Evolutionary conservation across 164 flowering plant genomes (phyloP).

Genomic region (Nelumbo lutea): DNA sequence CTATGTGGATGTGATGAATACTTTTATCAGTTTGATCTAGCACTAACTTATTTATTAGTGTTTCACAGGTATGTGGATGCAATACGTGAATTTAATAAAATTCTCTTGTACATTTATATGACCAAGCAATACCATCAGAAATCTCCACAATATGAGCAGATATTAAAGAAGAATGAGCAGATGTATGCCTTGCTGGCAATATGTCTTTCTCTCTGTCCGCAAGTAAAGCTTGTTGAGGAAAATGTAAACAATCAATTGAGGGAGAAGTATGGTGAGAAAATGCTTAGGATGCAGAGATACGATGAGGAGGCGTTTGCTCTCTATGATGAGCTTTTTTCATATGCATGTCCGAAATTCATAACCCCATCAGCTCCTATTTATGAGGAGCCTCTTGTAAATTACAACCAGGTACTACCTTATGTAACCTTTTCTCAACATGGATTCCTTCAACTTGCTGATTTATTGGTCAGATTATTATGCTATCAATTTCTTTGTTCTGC

Average conservation of each 20-base stretch:
- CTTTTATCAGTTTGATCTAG: too few species aligned
- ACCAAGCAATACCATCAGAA: slow-evolving; percentile 94
- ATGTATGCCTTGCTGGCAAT: slow-evolving; percentile 97
- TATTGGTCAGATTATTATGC: not conserved
- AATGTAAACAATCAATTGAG: slow-evolving; percentile 81
- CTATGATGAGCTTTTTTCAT: slow-evolving; percentile 97
- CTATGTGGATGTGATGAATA: too few species aligned
- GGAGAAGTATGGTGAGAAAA: slow-evolving; percentile 98
- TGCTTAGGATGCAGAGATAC: slow-evolving; percentile 86
- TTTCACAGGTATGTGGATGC: slow-evolving; percentile 77
- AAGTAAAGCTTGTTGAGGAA: slow-evolving; percentile 86
- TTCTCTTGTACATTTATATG: slow-evolving; percentile 82
- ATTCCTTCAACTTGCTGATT: not conserved
- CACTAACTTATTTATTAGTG: not conserved
- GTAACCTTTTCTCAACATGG: not conserved
- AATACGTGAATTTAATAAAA: slow-evolving; percentile 83
- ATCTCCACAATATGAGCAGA: slow-evolving; percentile 97
- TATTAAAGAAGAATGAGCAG: slow-evolving; percentile 97
- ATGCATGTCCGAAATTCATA: slow-evolving; percentile 98
- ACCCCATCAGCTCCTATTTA: slow-evolving; percentile 86
- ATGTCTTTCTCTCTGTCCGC: slow-evolving; percentile 87
- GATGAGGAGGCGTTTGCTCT: slow-evolving; percentile 92
- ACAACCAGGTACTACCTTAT: slow-evolving; percentile 70
- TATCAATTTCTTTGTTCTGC: not conserved
- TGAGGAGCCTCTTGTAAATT: slow-evolving; percentile 94